These are phyloP conservation scores for Gaertneriomyces sp. DNA, from an alignment of 192 early-diverging fungal species.

Conservation along the genomic window DNA sequence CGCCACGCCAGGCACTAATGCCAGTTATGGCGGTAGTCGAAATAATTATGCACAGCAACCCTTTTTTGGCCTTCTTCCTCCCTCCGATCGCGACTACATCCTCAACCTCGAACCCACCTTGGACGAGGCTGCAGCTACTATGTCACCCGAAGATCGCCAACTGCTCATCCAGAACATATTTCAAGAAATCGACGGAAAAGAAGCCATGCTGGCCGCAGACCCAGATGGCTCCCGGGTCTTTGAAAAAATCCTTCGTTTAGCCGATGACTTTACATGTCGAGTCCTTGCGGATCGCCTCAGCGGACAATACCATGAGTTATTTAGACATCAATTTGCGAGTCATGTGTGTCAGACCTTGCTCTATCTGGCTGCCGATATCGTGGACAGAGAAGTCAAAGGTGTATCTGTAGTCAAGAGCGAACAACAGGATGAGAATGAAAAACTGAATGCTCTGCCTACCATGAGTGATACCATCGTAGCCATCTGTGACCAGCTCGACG, in stretches of 20 bases:
- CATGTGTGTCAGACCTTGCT: conserved; percentile 84
- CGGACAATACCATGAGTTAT: conserved; percentile 55
- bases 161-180: conserved; percentile 78
- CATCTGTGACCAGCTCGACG: conserved; percentile 52
- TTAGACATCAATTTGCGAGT: conserved; percentile 80
- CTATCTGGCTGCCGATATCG: conserved; percentile 62
- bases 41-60: conserved; percentile 7
- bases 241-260: conserved; percentile 71
- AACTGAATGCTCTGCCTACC: conserved; percentile 50
- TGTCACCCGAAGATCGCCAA: conserved; percentile 30
- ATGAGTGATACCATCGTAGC: conserved; percentile 63
- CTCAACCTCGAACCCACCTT: conserved; percentile 37
- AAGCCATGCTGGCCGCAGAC: conserved; percentile 71
- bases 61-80: conserved; percentile 15
- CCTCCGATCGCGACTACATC: conserved; percentile 32
- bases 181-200: conserved; percentile 69
- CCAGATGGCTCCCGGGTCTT: conserved; percentile 71
- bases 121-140: conserved; percentile 33
- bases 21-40: not conserved
- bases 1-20: conserved; percentile 3
- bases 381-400: conserved; percentile 67
- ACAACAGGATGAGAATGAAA: conserved; percentile 28
- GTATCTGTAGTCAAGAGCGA: conserved; percentile 16
- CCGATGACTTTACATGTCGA: conserved; percentile 71
- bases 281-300: conserved; percentile 59